These are phyloP conservation scores for Talaromyces atroroseus DNA, from an alignment of 2,329 filamentous ascomycete genomes.

Conservation along the genomic window DNA sequence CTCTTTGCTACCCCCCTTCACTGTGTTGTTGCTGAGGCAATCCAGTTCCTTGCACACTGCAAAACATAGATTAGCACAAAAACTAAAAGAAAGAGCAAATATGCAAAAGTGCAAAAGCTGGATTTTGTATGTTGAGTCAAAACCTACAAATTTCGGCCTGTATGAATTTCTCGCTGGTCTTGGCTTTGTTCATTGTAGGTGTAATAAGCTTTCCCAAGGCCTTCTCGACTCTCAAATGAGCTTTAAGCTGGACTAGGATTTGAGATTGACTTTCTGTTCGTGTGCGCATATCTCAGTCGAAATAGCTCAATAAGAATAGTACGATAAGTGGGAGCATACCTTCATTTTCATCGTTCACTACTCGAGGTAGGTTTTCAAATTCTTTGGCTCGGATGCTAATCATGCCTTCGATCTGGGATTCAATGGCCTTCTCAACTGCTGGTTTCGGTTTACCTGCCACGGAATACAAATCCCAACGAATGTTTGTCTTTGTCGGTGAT, in stretches of 20 bases:
- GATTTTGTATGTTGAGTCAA: background rate
- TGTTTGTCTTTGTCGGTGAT: slow-evolving; percentile 20
- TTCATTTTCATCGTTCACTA: background rate
- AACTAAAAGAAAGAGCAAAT: background rate
- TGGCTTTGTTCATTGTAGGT: slow-evolving; percentile 11
- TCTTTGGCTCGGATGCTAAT: slow-evolving; percentile 4
- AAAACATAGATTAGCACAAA: background rate
- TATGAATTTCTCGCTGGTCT: slow-evolving; percentile 9
- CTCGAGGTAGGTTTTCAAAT: background rate
- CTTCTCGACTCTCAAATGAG: slow-evolving; percentile 15
- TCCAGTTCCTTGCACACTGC: slow-evolving; percentile 10
- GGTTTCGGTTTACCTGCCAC: background rate
- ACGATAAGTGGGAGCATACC: background rate
- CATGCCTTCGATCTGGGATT: slow-evolving; percentile 5
- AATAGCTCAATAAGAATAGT: too few relatives aligned
- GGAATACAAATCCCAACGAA: slow-evolving; percentile 30
- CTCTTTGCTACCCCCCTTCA: too few relatives aligned
- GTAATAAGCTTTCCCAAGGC: slow-evolving; percentile 12
- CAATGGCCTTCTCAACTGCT: slow-evolving; percentile 1
- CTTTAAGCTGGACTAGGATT: slow-evolving; percentile 14
- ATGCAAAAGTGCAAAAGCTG: too few relatives aligned
- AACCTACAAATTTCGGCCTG: slow-evolving; percentile 15
- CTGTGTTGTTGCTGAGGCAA: background rate
- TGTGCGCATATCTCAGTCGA: background rate
- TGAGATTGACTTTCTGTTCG: slow-evolving; percentile 7